Conservation (phyloP, 2,329 filamentous ascomycete species). For the Fusarium sterilihyphosum region DNA sequence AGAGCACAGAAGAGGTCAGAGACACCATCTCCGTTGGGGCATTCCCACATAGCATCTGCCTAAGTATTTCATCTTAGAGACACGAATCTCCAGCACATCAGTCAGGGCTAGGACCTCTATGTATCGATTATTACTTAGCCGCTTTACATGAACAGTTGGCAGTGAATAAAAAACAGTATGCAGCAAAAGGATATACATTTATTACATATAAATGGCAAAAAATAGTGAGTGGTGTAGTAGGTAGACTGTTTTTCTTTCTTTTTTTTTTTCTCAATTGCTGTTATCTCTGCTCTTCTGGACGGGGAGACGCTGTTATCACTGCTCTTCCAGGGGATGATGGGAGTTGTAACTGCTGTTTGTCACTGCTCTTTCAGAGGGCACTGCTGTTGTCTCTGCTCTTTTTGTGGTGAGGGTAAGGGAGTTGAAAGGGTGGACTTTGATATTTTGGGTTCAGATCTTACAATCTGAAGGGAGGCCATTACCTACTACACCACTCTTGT, state of each 20-base stretch:
- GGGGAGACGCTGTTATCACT: neutral
- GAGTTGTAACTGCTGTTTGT: neutral
- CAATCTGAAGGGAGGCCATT: neutral
- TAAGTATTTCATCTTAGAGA: rapidly evolving
- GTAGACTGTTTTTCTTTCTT: no score
- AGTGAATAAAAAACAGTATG: rapidly evolving
- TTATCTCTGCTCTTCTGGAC: neutral
- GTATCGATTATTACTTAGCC: slow-evolving; percentile 52
- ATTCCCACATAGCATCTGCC: rapidly evolving
- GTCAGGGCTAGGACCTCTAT: slow-evolving; percentile 52
- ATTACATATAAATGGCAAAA: neutral
- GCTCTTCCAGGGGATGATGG: neutral
- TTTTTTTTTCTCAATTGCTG: neutral
- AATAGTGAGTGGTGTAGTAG: neutral
- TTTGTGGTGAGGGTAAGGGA: neutral
- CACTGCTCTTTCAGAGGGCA: neutral
- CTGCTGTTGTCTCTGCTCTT: neutral
- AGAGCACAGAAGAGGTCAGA: rapidly evolving
- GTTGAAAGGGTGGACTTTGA: neutral
- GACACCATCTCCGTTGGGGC: rapidly evolving
- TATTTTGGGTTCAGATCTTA: neutral
- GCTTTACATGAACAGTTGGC: neutral
- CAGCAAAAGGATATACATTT: rapidly evolving
- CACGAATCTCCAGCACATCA: rapidly evolving
- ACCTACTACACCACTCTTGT: neutral